Percentiles rank a stretch among this genome's conserved stretches.
These are phyloP conservation scores for Colletotrichum agaves DNA, from an alignment of 2,329 filamentous ascomycete genomes.

Conservation along the genomic window DNA sequence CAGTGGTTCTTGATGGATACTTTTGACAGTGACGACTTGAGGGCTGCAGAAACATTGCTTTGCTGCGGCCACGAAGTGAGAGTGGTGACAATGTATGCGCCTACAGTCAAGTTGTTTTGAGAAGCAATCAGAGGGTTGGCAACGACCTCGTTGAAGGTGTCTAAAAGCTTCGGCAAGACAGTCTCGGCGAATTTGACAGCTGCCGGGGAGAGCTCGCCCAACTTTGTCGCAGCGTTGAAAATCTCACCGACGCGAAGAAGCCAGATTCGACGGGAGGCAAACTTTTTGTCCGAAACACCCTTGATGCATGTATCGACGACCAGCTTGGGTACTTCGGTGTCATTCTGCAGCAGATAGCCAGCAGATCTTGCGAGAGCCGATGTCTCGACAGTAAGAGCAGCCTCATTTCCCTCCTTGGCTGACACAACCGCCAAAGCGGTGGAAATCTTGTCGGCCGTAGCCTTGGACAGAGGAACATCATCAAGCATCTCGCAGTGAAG, in stretches of 20 bases:
- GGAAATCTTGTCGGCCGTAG: slow-evolving; percentile 74
- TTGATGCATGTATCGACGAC: slow-evolving; percentile 80
- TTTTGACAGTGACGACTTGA: slow-evolving; percentile 61
- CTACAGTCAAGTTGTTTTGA: slow-evolving; percentile 84
- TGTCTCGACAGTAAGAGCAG: slow-evolving; percentile 80
- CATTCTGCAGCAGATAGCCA: slow-evolving; percentile 69
- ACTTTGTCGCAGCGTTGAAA: slow-evolving; percentile 59
- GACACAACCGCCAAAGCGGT: slow-evolving; percentile 74
- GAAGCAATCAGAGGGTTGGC: slow-evolving; percentile 82
- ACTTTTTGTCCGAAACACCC: slow-evolving; percentile 86
- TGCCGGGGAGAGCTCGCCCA: slow-evolving; percentile 40
- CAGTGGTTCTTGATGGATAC: slow-evolving; percentile 72
- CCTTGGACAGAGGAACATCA: slow-evolving; percentile 67
- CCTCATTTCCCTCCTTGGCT: slow-evolving; percentile 89
- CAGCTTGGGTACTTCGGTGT: slow-evolving; percentile 70
- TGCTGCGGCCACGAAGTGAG: slow-evolving; percentile 66
- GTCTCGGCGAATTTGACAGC: slow-evolving; percentile 64
- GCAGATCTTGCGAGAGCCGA: slow-evolving; percentile 75
- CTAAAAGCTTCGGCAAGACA: slow-evolving; percentile 66
- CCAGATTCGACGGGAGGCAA: slow-evolving; percentile 83
- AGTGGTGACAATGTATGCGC: slow-evolving; percentile 78
- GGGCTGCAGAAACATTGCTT: slow-evolving; percentile 64
- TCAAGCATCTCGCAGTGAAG: slow-evolving; percentile 85
- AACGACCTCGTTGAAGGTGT: slow-evolving; percentile 80
- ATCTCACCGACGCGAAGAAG: slow-evolving; percentile 78